A percentile compares a stretch with the other conserved stretches of the same genome.
phyloP scores from a whole-genome alignment of 306 rosid species.

The Vigna radiata region DNA sequence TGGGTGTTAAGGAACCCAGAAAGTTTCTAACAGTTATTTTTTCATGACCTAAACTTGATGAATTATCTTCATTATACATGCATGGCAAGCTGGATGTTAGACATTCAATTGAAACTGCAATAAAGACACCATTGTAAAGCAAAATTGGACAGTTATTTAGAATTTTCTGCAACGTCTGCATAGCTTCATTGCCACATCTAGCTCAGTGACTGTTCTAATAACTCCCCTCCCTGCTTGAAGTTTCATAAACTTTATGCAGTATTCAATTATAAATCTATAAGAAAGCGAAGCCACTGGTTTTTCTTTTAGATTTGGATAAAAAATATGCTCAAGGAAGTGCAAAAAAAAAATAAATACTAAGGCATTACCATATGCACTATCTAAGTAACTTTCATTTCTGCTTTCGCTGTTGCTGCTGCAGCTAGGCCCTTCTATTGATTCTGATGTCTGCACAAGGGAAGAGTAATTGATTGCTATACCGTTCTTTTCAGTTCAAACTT shows the following conservation, averaged over 20 bases:
- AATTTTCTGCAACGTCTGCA: neutral
- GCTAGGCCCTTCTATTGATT: slow-evolving; percentile 54
- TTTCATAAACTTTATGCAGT: neutral
- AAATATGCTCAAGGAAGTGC: slow-evolving; percentile 2
- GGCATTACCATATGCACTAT: slow-evolving; percentile 57
- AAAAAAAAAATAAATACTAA: slow-evolving; percentile 36
- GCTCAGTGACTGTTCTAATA: neutral
- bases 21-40: slow-evolving; percentile 7
- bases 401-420: slow-evolving; percentile 51
- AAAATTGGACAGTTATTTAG: neutral
- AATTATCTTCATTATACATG: neutral
- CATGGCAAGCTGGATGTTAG: neutral
- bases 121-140: neutral
- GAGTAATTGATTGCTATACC: neutral
- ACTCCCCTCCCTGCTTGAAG: neutral
- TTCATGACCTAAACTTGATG: neutral
- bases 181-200: neutral
- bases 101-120: slow-evolving; percentile 13
- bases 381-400: slow-evolving; percentile 54
- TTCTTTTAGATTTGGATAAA: neutral
- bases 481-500: neutral
- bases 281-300: neutral
- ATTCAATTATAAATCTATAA: neutral
- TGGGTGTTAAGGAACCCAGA: slow-evolving; percentile 20
- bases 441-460: slow-evolving; percentile 59